Percentiles rank a stretch among this genome's conserved stretches.
Conservation (phyloP, 768 basidiomycete genomes). For the Naganishia onofrii region DNA sequence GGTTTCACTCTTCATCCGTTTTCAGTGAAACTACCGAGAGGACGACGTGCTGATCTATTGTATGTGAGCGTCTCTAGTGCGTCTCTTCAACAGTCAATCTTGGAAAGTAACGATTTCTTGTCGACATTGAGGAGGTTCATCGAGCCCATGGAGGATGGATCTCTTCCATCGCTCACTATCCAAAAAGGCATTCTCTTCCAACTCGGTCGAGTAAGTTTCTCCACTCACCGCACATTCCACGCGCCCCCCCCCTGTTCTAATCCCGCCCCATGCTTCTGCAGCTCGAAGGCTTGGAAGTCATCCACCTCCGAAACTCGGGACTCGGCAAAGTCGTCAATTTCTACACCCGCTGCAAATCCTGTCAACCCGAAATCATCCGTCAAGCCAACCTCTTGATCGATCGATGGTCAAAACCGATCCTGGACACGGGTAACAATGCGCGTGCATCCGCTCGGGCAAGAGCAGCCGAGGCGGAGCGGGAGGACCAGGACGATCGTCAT, state of each 20-base stretch:
- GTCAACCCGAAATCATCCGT: conserved; percentile 74
- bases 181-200: conserved; percentile 85
- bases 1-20: background rate
- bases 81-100: conserved; percentile 82
- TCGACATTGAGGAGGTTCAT: conserved; percentile 87
- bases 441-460: conserved; percentile 12
- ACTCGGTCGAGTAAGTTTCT: conserved; percentile 60
- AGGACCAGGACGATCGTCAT: conserved; percentile 21
- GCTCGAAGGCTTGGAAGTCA: conserved; percentile 26
- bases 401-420: conserved; percentile 48
- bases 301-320: conserved; percentile 77
- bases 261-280: conserved; percentile 15
- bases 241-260: too few species aligned
- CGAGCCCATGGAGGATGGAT: conserved; percentile 87
- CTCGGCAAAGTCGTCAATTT: conserved; percentile 87
- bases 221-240: too few species aligned
- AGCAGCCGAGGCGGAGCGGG: conserved; percentile 22
- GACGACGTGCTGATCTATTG: background rate
- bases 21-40: too few species aligned
- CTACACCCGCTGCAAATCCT: conserved; percentile 92
- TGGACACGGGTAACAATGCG: conserved; percentile 34
- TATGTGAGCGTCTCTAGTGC: conserved; percentile 57
- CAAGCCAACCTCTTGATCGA: conserved; percentile 78
- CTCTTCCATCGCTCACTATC: conserved; percentile 91
- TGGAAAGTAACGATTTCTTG: conserved; percentile 83